Evolutionary conservation across 352 stramenopile genomes (phyloP).

Genomic region (Globisporangium perplexum): DNA sequence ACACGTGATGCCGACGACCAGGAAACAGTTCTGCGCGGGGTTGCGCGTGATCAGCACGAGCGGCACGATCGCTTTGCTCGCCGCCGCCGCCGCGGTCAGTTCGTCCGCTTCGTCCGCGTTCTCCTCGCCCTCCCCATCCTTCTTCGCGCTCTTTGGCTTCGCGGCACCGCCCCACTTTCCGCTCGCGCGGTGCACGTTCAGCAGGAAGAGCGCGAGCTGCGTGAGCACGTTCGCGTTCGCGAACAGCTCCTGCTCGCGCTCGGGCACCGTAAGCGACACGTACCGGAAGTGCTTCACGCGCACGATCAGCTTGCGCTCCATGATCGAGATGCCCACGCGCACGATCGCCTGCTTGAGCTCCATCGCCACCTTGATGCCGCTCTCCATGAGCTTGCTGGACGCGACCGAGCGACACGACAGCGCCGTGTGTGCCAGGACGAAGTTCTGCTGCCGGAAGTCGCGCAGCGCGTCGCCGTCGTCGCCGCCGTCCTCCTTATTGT

Average conservation of each 20-base stretch:
- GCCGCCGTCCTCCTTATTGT: conserved; percentile 10
- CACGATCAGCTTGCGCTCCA: conserved; percentile 93
- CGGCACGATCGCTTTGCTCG: conserved; percentile 59
- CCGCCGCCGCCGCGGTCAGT: conserved; percentile 7
- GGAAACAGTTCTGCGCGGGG: conserved; percentile 90
- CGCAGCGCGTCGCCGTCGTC: conserved; percentile 23
- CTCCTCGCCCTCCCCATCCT: conserved; percentile 12
- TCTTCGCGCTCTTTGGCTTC: conserved; percentile 27
- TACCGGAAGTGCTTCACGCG: conserved; percentile 97
- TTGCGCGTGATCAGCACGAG: conserved; percentile 79
- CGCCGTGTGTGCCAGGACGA: conserved; percentile 66
- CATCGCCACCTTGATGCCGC: conserved; percentile 94
- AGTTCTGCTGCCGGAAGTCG: conserved; percentile 78
- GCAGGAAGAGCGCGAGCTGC: conserved; percentile 91
- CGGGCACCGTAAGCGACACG: conserved; percentile 88
- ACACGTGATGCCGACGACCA: conserved; percentile 95
- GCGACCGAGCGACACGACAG: conserved; percentile 62
- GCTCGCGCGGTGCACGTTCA: conserved; percentile 94
- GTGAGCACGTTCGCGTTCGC: conserved; percentile 92
- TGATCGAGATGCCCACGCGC: conserved; percentile 91
- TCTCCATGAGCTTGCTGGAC: conserved; percentile 84
- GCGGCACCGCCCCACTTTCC: conserved; percentile 87
- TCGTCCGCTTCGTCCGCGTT: conserved; percentile 20
- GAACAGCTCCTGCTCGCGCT: conserved; percentile 88
- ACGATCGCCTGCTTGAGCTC: conserved; percentile 93